Base-by-base conservation (phyloP, 2,329 filamentous ascomycete genomes). In the Alternaria brassicae region DNA sequence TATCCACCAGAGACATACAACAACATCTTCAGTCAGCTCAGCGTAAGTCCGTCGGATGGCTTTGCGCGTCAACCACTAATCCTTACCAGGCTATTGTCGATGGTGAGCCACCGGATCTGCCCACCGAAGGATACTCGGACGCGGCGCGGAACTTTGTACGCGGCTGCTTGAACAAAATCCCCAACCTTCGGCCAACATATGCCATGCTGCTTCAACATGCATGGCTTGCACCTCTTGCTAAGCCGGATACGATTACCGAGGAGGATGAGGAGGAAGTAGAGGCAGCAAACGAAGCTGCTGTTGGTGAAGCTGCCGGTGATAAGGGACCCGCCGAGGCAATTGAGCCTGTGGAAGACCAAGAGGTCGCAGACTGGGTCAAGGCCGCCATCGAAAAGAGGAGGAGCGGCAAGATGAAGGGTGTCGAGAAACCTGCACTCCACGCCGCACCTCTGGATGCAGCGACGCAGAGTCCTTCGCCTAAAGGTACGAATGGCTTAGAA, bases 1-100 rank as follows among this genome's bases (percentile, higher is more conserved):
- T 99, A 99, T 72, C 94, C 95, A 4, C 94, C 95, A 0, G 95
- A 99, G 78, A 95, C 96, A 1, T 98, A 96, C 67, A 95, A 94
- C 76, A 98, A 97, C 73, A 99, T 99, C 68, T 98, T 99, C 83
- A 96, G 92, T 72, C 95, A 99, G 76, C 83, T 99, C 32, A 96
- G 91, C 72, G 95, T 98, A 85, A 88, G 93, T 72, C 6, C 50
- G 17, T 9, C 17, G 15, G 10, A 12, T 10, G n/a, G 10, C 6
- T 15, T 27, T 12, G 9, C 17, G 32, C 32, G 6, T 13, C 27
- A 19, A 27, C 2, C 27, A 56, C 57, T 63, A 15, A 65, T 45
- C 27, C 13, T 10, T 17, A 27, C 15, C 41, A 99, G 95, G 95
- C 95, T 56, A 99, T 99, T 74, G 95, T 99, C 34, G 92, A 98